Conservation (phyloP, 805 yeast genomes). For the Saccharomycopsis fibuligera region DNA sequence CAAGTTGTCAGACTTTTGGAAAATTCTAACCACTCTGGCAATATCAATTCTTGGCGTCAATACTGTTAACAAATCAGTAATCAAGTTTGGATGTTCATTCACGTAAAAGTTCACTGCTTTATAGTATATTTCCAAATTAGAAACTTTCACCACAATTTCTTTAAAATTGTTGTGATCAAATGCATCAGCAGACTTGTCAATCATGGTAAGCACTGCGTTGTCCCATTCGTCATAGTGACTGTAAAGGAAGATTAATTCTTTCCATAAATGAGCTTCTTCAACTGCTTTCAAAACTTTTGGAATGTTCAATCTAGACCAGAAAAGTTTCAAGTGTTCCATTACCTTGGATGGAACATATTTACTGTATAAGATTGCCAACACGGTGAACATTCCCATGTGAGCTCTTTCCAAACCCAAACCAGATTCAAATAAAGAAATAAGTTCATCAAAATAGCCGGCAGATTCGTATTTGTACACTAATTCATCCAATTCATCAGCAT, state of each 20-base stretch:
- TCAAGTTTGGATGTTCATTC: slow-evolving; percentile 82
- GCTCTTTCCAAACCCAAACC: slow-evolving; percentile 97
- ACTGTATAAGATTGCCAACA: slow-evolving; percentile 82
- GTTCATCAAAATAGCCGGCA: slow-evolving; percentile 86
- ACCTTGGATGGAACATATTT: slow-evolving; percentile 86
- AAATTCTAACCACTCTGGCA: slow-evolving; percentile 90
- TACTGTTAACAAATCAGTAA: slow-evolving; percentile 79
- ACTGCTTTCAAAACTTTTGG: slow-evolving; percentile 95
- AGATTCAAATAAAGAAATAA: slow-evolving; percentile 87
- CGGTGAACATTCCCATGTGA: slow-evolving; percentile 99
- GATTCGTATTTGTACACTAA: slow-evolving; percentile 81
- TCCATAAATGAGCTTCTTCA: slow-evolving; percentile 92
- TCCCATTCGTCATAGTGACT: slow-evolving; percentile 99
- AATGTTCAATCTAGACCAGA: slow-evolving; percentile 97
- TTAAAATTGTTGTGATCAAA: slow-evolving; percentile 93
- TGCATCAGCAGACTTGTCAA: slow-evolving; percentile 87
- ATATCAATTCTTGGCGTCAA: slow-evolving; percentile 87
- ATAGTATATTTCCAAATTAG: slow-evolving; percentile 94
- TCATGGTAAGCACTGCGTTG: slow-evolving; percentile 94
- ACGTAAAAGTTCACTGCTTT: slow-evolving; percentile 94
- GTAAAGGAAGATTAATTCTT: slow-evolving; percentile 90
- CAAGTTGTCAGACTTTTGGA: slow-evolving; percentile 90
- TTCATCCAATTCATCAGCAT: slow-evolving; percentile 94
- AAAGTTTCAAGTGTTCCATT: slow-evolving; percentile 92
- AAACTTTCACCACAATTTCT: slow-evolving; percentile 89